Base-by-base conservation (phyloP, 106 monocot species). In the Dendrobium nobile region DNA sequence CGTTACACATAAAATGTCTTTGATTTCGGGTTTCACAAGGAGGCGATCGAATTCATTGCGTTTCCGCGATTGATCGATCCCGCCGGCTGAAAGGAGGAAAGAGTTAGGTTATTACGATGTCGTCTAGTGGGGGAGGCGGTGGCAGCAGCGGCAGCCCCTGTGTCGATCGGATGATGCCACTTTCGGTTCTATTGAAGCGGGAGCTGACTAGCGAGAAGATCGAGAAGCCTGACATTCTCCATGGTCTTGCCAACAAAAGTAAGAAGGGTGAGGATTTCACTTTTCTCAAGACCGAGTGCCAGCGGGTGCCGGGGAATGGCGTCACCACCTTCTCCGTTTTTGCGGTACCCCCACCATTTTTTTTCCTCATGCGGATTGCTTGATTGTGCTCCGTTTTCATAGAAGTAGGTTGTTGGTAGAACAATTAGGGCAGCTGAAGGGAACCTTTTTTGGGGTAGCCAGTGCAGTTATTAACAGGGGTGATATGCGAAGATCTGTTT, bases 231-330 rank as follows among this genome's bases (percentile, higher is more conserved):
- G 93, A 90, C 9, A 64, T 93, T 17, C 45, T 96, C 17, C 78
- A 84, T 55, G 96, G 93, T 16, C 80, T 90, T 82, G 93, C 91
- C 17, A 80, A 55, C 88, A 90, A 92, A 86, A 90, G 79, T 75
- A 93, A 86, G 89, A 96, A 96, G 65, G 96, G 96, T 7, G 96
- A 96, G 84, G 96, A 96, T 73, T 87, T 93, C 79, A 93, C 92
- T n/a, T 77, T 96, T 41, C 16, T 92, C 31, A 86, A 86, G 82
- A 85, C 87, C 41, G 93, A 93, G n/a, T 92, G 90, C 79, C 87
- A 87, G 80, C 83, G 93, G 8, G 64, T 84, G 59, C 82, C 85
- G 22, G 89, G 88, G 45, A 85, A 89, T 31, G 83, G 79, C n/a
- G 40, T 74, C 77, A 73, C 90, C 47, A 85, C 92, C 40, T 92